These are phyloP conservation scores for Pecoramyces ruminantium DNA, from an alignment of 192 early-diverging fungal species.

Conservation along the genomic window DNA sequence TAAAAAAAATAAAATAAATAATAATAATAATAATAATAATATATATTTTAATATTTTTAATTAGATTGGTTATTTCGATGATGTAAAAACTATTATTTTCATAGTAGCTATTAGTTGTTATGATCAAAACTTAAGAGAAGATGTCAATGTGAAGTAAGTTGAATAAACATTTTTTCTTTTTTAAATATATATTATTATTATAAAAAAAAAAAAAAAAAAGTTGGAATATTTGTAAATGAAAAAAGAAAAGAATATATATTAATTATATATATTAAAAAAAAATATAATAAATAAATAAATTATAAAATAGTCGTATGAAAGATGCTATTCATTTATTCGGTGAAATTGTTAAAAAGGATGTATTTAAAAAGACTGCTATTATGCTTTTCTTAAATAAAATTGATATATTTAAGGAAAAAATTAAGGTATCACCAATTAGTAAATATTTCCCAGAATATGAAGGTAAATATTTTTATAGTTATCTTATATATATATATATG, in stretches of 20 bases:
- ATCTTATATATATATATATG: too few relatives aligned
- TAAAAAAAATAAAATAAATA: neutral
- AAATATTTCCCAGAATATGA: slow-evolving; percentile 33
- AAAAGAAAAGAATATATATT: too few relatives aligned
- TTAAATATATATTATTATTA: too few relatives aligned
- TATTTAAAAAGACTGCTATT: slow-evolving; percentile 40
- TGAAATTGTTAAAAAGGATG: slow-evolving; percentile 37
- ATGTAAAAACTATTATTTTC: slow-evolving; percentile 22
- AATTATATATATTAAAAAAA: too few relatives aligned
- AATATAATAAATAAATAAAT: too few relatives aligned
- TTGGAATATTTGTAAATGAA: too few relatives aligned
- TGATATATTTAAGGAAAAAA: slow-evolving; percentile 36
- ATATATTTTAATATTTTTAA: slow-evolving; percentile 27
- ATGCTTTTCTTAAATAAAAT: slow-evolving; percentile 46
- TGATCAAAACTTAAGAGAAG: slow-evolving; percentile 45
- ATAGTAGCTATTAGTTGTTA: slow-evolving; percentile 44
- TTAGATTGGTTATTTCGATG: slow-evolving; percentile 7
- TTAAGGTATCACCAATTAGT: slow-evolving; percentile 18
- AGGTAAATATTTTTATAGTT: slow-evolving; percentile 18
- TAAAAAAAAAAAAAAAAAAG: too few relatives aligned
- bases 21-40: neutral
- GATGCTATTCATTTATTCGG: slow-evolving; percentile 41
- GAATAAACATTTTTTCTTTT: too few relatives aligned
- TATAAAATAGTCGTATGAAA: slow-evolving; percentile 44
- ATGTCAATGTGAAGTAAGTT: slow-evolving; percentile 21